A percentile compares a stretch with the other conserved stretches of the same genome.
phyloP scores from a whole-genome alignment of 2,329 filamentous ascomycete genomes.

The Fusarium pininemorale region DNA sequence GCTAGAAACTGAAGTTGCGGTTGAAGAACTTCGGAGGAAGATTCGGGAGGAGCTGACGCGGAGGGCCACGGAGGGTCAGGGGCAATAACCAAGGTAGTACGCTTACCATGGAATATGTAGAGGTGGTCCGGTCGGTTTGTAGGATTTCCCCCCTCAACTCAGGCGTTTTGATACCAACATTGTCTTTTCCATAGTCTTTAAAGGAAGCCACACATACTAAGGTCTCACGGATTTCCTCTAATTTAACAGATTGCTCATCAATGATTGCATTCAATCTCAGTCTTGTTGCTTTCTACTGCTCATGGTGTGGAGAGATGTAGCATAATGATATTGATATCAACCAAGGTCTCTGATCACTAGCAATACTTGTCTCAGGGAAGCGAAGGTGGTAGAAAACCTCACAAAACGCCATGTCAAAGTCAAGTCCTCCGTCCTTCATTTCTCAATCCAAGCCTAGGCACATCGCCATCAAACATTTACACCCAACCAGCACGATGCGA shows the following conservation, averaged over 20 bases:
- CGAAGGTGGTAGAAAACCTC: conserved; percentile 45
- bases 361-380: conserved; percentile 47
- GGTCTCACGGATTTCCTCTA: background rate
- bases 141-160: background rate
- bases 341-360: conserved; percentile 50
- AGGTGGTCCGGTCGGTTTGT: background rate
- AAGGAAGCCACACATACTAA: background rate
- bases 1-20: conserved; percentile 87
- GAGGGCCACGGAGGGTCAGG: conserved; percentile 20
- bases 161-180: conserved; percentile 26
- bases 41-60: conserved; percentile 69
- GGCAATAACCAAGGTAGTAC: background rate
- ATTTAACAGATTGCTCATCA: background rate
- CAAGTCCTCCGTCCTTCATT: conserved; percentile 31
- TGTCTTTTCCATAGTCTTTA: background rate
- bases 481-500: conserved; percentile 14
- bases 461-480: conserved; percentile 16
- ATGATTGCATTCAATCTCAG: background rate
- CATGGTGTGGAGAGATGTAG: conserved; percentile 9
- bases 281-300: background rate
- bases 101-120: background rate
- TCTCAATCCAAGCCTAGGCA: conserved; percentile 23
- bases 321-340: conserved; percentile 35
- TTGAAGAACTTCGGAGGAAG: conserved; percentile 74
- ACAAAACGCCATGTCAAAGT: conserved; percentile 42